Conservation (phyloP, 1,139 yeast genomes). For the Taphrina communis region DNA sequence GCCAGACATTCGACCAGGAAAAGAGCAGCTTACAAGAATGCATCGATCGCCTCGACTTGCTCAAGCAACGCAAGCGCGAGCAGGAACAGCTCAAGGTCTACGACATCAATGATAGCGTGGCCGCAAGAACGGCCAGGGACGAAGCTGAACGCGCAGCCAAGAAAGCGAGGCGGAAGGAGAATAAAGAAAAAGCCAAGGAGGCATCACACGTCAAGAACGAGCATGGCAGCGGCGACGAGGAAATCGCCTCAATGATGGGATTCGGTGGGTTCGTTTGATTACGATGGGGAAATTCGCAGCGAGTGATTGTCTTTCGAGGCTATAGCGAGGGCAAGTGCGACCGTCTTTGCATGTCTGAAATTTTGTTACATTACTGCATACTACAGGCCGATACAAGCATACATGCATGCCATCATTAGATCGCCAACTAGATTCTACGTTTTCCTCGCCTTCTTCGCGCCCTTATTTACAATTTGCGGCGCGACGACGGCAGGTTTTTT, state of each 20-base stretch:
- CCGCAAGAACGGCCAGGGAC: slow-evolving; percentile 40
- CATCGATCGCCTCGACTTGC: slow-evolving; percentile 49
- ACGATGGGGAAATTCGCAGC: background rate
- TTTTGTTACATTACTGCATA: background rate
- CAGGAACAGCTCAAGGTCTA: slow-evolving; percentile 55
- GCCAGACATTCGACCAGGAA: slow-evolving; percentile 50
- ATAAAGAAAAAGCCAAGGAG: slow-evolving; percentile 48
- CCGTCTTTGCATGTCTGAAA: background rate
- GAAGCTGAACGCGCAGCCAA: slow-evolving; percentile 48
- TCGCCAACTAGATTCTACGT: background rate
- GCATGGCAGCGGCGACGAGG: slow-evolving; percentile 46
- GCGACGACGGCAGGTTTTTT: slow-evolving; percentile 25
- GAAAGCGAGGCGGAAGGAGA: slow-evolving; percentile 47
- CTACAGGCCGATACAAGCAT: background rate
- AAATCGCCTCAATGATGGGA: slow-evolving; percentile 63
- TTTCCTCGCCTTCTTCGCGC: slow-evolving; percentile 20
- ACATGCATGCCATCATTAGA: background rate
- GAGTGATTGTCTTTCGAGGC: background rate
- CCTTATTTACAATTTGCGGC: slow-evolving; percentile 19
- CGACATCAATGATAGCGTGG: slow-evolving; percentile 57
- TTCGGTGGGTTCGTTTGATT: slow-evolving; percentile 51
- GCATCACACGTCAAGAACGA: slow-evolving; percentile 47
- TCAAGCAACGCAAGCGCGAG: slow-evolving; percentile 51
- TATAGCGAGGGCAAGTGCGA: background rate
- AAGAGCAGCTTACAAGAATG: slow-evolving; percentile 54